Conservation (phyloP, 2,329 filamentous ascomycete genomes). For the Fusarium sp. region DNA sequence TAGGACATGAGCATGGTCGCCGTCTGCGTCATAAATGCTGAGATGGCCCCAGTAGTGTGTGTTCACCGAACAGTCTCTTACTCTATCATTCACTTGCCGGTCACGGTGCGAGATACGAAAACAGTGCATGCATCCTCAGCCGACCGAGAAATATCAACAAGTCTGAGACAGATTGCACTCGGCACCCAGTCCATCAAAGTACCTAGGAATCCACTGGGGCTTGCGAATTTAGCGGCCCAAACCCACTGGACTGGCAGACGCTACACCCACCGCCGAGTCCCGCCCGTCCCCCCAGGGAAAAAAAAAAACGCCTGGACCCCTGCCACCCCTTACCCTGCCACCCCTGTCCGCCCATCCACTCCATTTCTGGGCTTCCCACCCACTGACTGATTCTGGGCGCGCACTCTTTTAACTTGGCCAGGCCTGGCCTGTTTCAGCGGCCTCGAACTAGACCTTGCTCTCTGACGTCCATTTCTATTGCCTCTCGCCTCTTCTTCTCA, state of each 20-base stretch:
- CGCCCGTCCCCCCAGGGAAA: conserved; percentile 17
- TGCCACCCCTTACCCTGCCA: conserved; percentile 25
- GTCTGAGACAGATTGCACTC: conserved; percentile 32
- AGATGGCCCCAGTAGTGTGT: not conserved
- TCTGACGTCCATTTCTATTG: conserved; percentile 39
- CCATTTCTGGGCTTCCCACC: conserved; percentile 4
- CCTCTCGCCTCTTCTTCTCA: conserved; percentile 32
- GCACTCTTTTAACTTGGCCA: conserved; percentile 23
- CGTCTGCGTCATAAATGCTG: conserved; percentile 4
- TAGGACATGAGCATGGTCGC: not conserved
- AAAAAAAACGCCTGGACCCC: conserved; percentile 31
- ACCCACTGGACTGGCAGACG: not conserved
- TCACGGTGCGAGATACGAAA: not conserved
- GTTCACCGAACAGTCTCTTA: not conserved
- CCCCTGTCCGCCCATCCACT: conserved; percentile 13
- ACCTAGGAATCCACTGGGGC: not conserved
- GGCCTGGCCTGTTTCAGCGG: conserved; percentile 34
- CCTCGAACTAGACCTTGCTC: conserved; percentile 3
- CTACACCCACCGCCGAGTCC: not conserved
- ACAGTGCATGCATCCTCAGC: conserved; percentile 12
- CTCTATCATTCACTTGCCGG: not conserved
- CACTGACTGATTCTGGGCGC: conserved; percentile 3
- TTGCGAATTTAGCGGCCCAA: conserved; percentile 16
- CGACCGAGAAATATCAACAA: conserved; percentile 9
- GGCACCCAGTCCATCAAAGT: not conserved